Base-by-base conservation (phyloP, 805 yeast genomes). In the Yarrowia sp. region DNA sequence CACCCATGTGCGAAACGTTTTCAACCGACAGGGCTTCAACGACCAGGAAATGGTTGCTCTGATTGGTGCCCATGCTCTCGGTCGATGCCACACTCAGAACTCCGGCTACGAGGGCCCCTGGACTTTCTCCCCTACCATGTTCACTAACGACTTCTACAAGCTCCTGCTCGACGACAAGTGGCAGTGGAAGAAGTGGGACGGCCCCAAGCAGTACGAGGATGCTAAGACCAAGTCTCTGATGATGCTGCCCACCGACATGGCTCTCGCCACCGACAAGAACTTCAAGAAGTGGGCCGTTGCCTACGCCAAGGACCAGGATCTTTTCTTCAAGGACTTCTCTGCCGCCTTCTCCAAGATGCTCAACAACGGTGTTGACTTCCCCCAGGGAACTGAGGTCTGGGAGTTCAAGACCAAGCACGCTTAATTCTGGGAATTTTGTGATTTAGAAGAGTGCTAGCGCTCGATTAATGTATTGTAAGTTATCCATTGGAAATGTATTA, bases 191-290 rank as follows among this genome's bases (percentile, higher is more conserved):
- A 78, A 85, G 74, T 81, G 90, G 85, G 77, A 78, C 70, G 88
- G 88, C 63, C 79, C 79, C 67, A n/a, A n/a, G n/a, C 90, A 83
- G 79, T 88, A 81, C 75, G 82, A 81, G 69, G 86, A 84, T 70
- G 81, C 79, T 56, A 78, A 77, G 52, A 80, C 84, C 62, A 84
- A 85, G 46, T 72, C 79, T 1, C 80, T 87, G 69, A 89, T 89
- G 93, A 89, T 89, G 96, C 74, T 89, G 64, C 89, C 88, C 40
- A 83, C 93, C 12, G 96, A 89, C 71, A 80, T 84, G 79, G 86
- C 89, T 16, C 74, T 87, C 33, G 71, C 82, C 9, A 79, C 82
- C 69, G 90, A 86, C 73, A 79, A 83, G n/a, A 78, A 76, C 58
- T 89, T 85, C 73, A 75, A 76, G 69, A 76, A 78, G 67, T 82